These are phyloP conservation scores for Cardamine resedifolia DNA, from an alignment of 345 rosid genomes.

Conservation along the genomic window DNA sequence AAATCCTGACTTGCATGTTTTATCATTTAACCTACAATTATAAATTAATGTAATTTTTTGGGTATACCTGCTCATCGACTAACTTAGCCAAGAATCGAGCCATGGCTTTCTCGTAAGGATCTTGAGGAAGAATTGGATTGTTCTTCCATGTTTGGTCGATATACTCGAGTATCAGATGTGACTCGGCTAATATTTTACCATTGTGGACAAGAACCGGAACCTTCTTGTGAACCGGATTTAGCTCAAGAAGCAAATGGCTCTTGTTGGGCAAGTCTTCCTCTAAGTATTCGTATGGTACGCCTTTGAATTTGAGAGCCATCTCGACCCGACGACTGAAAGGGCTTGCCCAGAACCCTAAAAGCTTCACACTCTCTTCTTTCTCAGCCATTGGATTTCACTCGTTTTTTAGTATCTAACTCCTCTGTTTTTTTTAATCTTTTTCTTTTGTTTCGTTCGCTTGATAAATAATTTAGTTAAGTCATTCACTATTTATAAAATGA, in stretches of 20 bases:
- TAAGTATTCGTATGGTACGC: constrained; percentile 38
- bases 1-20: not conserved
- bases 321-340: constrained; percentile 37
- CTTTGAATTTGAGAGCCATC: constrained; percentile 45
- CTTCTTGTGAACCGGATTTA: constrained; percentile 41
- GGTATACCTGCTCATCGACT: constrained; percentile 33
- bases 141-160: too few species aligned
- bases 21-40: not conserved
- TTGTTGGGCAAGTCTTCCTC: constrained; percentile 41
- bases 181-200: too few species aligned
- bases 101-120: constrained; percentile 42
- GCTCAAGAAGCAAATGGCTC: constrained; percentile 36
- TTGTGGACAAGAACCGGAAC: too few species aligned
- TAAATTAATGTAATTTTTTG: not conserved
- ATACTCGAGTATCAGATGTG: too few species aligned
- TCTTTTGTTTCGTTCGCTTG: not conserved
- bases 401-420: not conserved
- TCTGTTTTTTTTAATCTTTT: not conserved
- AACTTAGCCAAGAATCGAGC: constrained; percentile 49
- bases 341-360: constrained; percentile 42
- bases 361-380: constrained; percentile 38
- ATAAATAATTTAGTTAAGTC: too few species aligned
- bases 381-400: not conserved
- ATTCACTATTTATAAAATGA: not conserved
- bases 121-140: too few species aligned